Base-by-base conservation (phyloP, 345 rosid genomes). In the Cardamine resedifolia region DNA sequence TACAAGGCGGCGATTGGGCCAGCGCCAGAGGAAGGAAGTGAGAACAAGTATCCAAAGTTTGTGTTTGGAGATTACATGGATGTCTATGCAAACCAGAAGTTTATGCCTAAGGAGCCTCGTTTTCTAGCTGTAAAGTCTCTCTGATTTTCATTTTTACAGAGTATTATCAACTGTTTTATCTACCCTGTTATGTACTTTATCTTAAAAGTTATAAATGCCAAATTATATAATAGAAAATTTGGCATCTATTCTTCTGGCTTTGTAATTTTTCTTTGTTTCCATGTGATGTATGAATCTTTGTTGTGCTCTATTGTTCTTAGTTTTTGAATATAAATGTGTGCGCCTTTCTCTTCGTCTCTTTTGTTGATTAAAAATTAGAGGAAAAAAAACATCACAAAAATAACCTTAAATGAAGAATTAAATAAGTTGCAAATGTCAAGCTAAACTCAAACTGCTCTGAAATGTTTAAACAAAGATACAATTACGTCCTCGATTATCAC, bases 21-120 rank as follows among this genome's bases (percentile, higher is more conserved):
- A 0, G 79, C 60, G 55, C 57, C 68, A 8, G 82, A 83, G 47
- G 73, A 57, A 77, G 66, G 60, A 34, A 66, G 55, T 60, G 69
- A 71, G 45, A 56, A 34, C 47, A 39, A 64, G 34, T 90, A 90
- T 69, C 96, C 97, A 49, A 77, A 82, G 86, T 87, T 89, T 77
- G 81, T 94, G 73, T 90, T 90, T 58, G 98, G 87, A 14, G 98
- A 94, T n/a, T 94, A 94, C 70, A 94, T 94, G 97, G 81, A 89
- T 38, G 81, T 90, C 34, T 94, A 94, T 75, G 85, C 78, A n/a
- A 72, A 83, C 66, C 98, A 94, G 83, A 94, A 94, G 90, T 94
- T 89, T 77, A 88, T 77, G 33, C 80, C 96, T 0, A 94, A 93
- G 66, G 98, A 90, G 59, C 92, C 97, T 3, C 89, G 98, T 78